Evolutionary conservation across 257 asterid genomes (phyloP), one percentile per base, ranked within the genome.

Genomic region (Rehmannia glutinosa): DNA sequence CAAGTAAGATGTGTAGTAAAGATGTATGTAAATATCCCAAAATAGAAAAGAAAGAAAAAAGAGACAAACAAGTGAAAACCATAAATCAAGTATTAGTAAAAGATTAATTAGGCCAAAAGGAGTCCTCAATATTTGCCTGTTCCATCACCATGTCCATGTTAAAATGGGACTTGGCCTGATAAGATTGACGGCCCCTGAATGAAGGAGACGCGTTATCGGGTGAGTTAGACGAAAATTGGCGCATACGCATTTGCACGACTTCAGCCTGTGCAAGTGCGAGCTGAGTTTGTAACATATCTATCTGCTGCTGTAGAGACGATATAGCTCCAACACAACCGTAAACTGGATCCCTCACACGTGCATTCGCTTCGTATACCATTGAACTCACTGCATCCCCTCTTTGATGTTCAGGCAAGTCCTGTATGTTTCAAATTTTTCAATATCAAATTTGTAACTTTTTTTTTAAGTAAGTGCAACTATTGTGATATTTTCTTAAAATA

Each of bases 331-430:
- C 92, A n/a, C 89, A 85, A 5, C 89, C 92, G 27, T 85, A 85
- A 3, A 85, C 85, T 0, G 92, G 92, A 73, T 85, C 92, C 16
- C 87, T 71, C 1, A 85, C 76, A 9, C 89, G 69, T 0, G 92
- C 92, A 16, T 85, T 81, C 3, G 92, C 92, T 49, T 85, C 92
- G 54, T 85, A 85, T n/a, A 83, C 89, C 85, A 85, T 83, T 15
- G 89, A 74, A 52, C 85, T 83, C 45, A 83, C 89, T 0, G 92
- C 89, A 23, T 85, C 92, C 11, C 85, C 87, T 17, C 92, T 68
- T 24, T 83, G 83, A 43, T 85, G 78, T 72, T 83, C 89, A 0
- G 87, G 77, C 65, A 85, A 42, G 10, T 85, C 87, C 92, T 83
- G 65, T 32, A 59, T 35, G 47, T 54, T 51, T 38, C 50, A 8